phyloP scores from a whole-genome alignment of 1,139 yeast genomes.

The Hyphopichia burtonii region DNA sequence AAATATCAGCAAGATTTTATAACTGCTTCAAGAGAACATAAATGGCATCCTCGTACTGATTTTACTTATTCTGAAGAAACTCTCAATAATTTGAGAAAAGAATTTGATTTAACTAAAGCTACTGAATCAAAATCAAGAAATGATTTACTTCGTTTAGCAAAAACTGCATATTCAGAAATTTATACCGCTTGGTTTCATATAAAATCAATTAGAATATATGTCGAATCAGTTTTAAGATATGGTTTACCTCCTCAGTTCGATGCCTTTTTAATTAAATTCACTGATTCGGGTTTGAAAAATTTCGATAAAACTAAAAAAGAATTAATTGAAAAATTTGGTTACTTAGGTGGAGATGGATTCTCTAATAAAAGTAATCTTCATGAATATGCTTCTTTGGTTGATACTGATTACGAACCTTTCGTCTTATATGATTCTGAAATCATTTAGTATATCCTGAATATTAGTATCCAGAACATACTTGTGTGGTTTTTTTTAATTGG shows the following conservation, averaged over 20 bases:
- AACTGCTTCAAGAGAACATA: constrained; percentile 73
- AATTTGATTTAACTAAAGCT: constrained; percentile 71
- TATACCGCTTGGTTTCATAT: constrained; percentile 87
- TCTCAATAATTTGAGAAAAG: constrained; percentile 71
- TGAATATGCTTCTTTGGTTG: constrained; percentile 90
- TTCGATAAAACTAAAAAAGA: constrained; percentile 63
- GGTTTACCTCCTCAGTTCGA: constrained; percentile 94
- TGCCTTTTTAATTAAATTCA: constrained; percentile 54
- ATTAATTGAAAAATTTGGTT: constrained; percentile 73
- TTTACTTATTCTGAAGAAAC: constrained; percentile 81
- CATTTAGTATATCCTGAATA: no score
- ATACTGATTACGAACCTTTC: constrained; percentile 93
- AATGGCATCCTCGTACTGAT: constrained; percentile 88
- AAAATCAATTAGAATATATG: constrained; percentile 58
- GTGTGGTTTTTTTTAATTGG: no score
- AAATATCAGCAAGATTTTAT: constrained; percentile 72
- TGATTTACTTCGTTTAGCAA: constrained; percentile 78
- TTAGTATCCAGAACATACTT: no score
- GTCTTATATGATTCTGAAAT: constrained; percentile 65
- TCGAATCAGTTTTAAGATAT: constrained; percentile 78
- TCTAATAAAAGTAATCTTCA: constrained; percentile 63
- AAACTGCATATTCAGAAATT: constrained; percentile 85
- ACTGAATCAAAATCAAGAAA: constrained; percentile 73
- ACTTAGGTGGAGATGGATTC: constrained; percentile 88
- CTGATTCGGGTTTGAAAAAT: constrained; percentile 34